Base-by-base conservation (phyloP, 192 early-diverging fungal species). In the Coemansia sp. region DNA sequence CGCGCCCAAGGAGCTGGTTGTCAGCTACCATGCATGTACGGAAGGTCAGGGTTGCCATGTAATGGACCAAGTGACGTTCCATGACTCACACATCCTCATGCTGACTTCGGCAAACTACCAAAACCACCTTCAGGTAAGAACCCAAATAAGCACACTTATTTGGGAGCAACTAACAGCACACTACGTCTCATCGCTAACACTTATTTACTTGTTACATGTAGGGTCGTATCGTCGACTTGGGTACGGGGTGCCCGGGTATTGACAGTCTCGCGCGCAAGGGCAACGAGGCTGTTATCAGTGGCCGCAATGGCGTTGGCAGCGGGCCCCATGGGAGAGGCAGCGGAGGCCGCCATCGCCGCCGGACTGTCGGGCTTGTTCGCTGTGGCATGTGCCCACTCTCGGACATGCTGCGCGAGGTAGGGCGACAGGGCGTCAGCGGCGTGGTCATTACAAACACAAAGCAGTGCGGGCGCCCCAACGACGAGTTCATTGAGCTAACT, bases 1-100 rank as follows among this genome's bases (percentile, higher is more conserved):
- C 33, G 44, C 61, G 17, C 29, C 59, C 10, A 71, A 70, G 59
- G 79, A 82, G 57, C 67, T 82, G 48, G 68, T 77, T 3, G 65
- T 82, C 35, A 75, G 79, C 68, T 77, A 82, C 67, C 79, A 68
- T 11, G 34, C 62, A 9, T 82, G 79, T 31, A 66, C 66, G 0
- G 66, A 67, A 13, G 79, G 79, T 1, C 53, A 82, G 62, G 79
- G 79, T 33, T 82, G 79, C 42, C 79, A 82, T 63, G 59, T 77
- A 16, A 68, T 73, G 36, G 64, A 67, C 35, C 71, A 82, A 53
- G 63, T 61, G 41, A 41, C 72, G 3, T 82, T 77, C 59, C 68
- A 74, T 40, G 79, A 77, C 65, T 73, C 74, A 17, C 79, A 82
- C 51, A 64, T 82, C 29, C 27, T 76, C 29, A 61, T 82, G 13